Base-by-base conservation (phyloP, 768 basidiomycete genomes). In the Cyclocybe cylindracea region DNA sequence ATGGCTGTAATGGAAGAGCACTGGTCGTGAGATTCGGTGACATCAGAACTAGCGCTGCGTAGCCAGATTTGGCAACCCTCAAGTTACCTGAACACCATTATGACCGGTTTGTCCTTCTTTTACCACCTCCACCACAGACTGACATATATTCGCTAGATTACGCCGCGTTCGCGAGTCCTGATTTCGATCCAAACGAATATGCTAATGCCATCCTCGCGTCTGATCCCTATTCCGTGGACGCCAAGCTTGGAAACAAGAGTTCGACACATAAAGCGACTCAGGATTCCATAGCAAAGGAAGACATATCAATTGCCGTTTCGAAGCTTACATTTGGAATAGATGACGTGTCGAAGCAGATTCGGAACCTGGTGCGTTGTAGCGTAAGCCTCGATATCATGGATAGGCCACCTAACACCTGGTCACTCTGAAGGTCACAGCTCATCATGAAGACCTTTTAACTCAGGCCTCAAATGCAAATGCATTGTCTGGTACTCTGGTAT, bases 151-250 rank as follows among this genome's bases (percentile, higher is more conserved):
- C 38, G 51, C 5, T 57, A 86, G 92, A 94, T 57, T 89, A 94
- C 62, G 65, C 84, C 11, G 79, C 86, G 41, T 98, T 97, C 63
- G 77, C 89, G 29, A 77, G 71, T 38, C 66, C 83, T 2, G 77
- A 85, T 33, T 98, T 98, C 67, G 88, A 96, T 65, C 78, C 91
- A 11, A 89, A 91, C 62, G 88, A 89, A 38, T 97, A 95, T 66
- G 95, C 95, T 2, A 94, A 94, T 67, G 85, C 91, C 11, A 81
- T 96, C 48, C 79, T 98, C 18, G 87, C 94, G 4, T 89, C 91
- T 19, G 87, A 94, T 58, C 65, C 84, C 0, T 92, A 95, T 65
- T 80, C 85, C 42, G 36, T 66, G 4, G 45, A 71, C 68, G 51
- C 63, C 67, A 70, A 68, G 60, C 48, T 56, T 16, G 6, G 65